Evolutionary conservation across 768 basidiomycete genomes (phyloP).

Genomic region (Nidularia sp.): DNA sequence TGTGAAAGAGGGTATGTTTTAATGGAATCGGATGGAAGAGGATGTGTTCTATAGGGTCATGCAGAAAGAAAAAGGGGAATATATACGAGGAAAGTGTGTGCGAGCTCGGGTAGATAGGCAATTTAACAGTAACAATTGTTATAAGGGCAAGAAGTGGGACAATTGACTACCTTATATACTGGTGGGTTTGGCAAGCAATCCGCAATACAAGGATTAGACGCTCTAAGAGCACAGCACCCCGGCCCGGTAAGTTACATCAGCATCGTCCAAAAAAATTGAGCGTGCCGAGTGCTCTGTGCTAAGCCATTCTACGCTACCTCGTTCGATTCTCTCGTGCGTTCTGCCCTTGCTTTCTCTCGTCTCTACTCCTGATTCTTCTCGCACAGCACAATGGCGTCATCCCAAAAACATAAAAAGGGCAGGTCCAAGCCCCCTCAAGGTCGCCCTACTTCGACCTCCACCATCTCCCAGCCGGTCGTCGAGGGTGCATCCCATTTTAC

Average conservation of each 20-base stretch:
- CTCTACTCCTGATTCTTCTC: background rate
- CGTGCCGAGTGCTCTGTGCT: too few species aligned
- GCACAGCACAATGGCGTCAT: conserved; percentile 30
- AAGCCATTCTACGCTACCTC: too few species aligned
- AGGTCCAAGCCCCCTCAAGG: conserved; percentile 49
- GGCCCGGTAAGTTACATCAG: too few species aligned
- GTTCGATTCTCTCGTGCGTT: background rate
- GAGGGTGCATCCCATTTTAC: conserved; percentile 39
- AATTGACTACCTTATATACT: background rate
- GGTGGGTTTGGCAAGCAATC: too few species aligned
- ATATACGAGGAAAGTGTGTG: background rate
- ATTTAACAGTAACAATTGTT: conserved; percentile 1
- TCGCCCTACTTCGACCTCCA: conserved; percentile 49
- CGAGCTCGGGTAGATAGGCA: background rate
- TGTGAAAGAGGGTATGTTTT: background rate
- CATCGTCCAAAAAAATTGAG: too few species aligned
- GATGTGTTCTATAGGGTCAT: background rate
- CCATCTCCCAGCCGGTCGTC: conserved; percentile 52
- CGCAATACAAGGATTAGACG: too few species aligned
- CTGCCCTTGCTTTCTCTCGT: background rate
- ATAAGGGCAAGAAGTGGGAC: background rate
- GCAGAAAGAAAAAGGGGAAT: background rate
- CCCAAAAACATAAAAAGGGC: conserved; percentile 42
- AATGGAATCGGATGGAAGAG: background rate
- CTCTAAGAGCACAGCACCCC: too few species aligned